Percentiles rank a stretch among this genome's conserved stretches.
Evolutionary conservation across 768 basidiomycete species (phyloP).

Genomic region (Lentinus brumalis): DNA sequence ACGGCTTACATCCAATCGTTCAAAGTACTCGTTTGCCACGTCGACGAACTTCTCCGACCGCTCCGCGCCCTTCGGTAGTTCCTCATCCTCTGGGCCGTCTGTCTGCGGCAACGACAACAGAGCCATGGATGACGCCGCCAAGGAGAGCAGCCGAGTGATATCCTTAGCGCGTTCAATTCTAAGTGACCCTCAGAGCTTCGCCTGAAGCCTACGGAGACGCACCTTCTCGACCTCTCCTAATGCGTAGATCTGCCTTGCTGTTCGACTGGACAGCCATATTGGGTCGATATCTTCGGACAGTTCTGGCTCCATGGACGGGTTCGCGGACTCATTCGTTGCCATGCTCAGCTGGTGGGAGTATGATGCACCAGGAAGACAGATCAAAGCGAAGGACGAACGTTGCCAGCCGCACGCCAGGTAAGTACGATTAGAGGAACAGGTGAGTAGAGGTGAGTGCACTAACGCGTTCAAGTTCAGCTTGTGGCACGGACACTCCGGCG

Average conservation of each 20-base stretch:
- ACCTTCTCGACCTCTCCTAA: conserved; percentile 84
- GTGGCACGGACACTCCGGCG: too few relatives aligned
- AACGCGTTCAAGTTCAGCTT: too few relatives aligned
- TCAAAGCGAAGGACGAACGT: too few relatives aligned
- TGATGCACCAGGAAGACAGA: too few relatives aligned
- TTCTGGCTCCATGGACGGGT: background rate
- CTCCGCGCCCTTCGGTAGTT: conserved; percentile 78
- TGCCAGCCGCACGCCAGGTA: too few relatives aligned
- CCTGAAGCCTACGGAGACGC: background rate
- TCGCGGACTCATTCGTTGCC: background rate
- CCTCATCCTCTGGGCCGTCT: conserved; percentile 59
- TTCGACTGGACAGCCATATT: conserved; percentile 80
- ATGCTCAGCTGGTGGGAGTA: background rate
- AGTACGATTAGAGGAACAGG: too few relatives aligned
- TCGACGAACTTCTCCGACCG: conserved; percentile 84
- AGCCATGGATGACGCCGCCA: conserved; percentile 79
- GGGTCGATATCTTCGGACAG: conserved; percentile 57
- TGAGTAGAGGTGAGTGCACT: too few relatives aligned
- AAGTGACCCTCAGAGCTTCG: background rate
- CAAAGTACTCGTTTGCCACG: conserved; percentile 85
- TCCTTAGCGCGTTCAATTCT: conserved; percentile 47
- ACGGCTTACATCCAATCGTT: conserved; percentile 69
- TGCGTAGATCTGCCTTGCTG: conserved; percentile 79
- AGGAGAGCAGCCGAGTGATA: conserved; percentile 70
- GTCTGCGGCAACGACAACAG: conserved; percentile 84